phyloP scores from a whole-genome alignment of 202 grass and related monocot genomes.

The Setaria italica region DNA sequence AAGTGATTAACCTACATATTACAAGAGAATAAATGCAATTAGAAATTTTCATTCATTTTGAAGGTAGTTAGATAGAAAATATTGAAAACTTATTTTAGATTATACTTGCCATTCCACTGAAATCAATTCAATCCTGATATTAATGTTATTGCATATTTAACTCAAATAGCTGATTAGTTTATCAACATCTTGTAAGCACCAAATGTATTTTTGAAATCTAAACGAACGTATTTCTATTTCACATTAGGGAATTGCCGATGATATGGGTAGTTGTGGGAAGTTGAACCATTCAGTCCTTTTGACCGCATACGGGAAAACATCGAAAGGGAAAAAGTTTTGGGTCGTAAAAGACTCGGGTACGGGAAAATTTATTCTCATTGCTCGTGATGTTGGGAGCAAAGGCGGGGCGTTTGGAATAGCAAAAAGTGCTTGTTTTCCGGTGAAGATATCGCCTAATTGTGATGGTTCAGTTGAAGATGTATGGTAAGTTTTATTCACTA shows the following conservation, averaged over 20 bases:
- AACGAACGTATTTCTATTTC: not conserved
- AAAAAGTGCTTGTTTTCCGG: not conserved
- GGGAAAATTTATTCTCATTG: not conserved
- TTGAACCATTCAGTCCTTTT: not conserved
- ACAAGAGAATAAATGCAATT: not conserved
- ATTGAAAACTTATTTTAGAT: too few species aligned
- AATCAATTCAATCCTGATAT: not conserved
- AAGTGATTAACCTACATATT: not conserved
- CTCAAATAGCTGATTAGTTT: not conserved
- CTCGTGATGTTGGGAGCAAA: not conserved
- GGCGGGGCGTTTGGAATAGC: not conserved
- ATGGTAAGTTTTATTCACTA: not conserved
- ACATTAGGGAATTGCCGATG: not conserved
- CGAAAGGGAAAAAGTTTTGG: not conserved
- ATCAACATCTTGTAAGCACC: not conserved
- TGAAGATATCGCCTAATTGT: not conserved
- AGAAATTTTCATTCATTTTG: not conserved
- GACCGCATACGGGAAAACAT: not conserved
- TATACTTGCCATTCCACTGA: not conserved
- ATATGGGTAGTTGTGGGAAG: not conserved
- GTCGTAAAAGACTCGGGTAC: too few species aligned
- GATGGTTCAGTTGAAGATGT: not conserved
- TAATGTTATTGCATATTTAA: too few species aligned
- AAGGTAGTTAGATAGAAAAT: not conserved
- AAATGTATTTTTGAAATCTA: not conserved